A percentile compares a stretch with the other conserved stretches of the same genome.
phyloP scores from a whole-genome alignment of 106 monocot genomes.

The Allium sativum region DNA sequence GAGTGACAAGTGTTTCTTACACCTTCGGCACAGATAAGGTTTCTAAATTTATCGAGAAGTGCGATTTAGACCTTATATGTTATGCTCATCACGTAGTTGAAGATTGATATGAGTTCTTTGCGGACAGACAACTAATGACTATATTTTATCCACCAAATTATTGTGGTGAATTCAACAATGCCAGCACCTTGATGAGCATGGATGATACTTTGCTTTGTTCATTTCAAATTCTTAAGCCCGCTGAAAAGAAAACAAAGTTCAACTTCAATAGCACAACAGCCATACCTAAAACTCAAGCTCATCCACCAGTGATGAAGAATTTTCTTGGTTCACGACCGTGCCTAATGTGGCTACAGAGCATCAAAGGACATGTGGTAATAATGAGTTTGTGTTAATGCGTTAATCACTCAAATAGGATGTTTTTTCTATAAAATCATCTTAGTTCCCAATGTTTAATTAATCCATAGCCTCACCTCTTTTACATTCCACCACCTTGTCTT shows the following conservation, averaged over 20 bases:
- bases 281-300: slow-evolving; percentile 19
- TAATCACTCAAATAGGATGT: no score
- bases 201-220: slow-evolving; percentile 40
- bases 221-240: slow-evolving; percentile 35
- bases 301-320: slow-evolving; percentile 28
- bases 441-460: no score
- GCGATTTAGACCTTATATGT: slow-evolving; percentile 39
- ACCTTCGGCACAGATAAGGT: slow-evolving; percentile 36
- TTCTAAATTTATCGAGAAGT: slow-evolving; percentile 28
- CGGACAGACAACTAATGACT: slow-evolving; percentile 31
- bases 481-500: no score
- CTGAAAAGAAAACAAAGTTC: slow-evolving; percentile 21
- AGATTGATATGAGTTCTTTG: slow-evolving; percentile 41
- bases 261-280: slow-evolving; percentile 18
- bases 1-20: slow-evolving; percentile 31
- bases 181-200: slow-evolving; percentile 44
- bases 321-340: no score
- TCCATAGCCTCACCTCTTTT: no score
- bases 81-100: slow-evolving; percentile 38
- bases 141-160: slow-evolving; percentile 42
- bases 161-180: slow-evolving; percentile 40
- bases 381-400: no score
- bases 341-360: no score
- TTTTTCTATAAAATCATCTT: no score
- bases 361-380: no score